Evolutionary conservation across 345 rosid genomes (phyloP), one percentile per base, ranked within the genome.

Genomic region (Pseudoturritis turrita): DNA sequence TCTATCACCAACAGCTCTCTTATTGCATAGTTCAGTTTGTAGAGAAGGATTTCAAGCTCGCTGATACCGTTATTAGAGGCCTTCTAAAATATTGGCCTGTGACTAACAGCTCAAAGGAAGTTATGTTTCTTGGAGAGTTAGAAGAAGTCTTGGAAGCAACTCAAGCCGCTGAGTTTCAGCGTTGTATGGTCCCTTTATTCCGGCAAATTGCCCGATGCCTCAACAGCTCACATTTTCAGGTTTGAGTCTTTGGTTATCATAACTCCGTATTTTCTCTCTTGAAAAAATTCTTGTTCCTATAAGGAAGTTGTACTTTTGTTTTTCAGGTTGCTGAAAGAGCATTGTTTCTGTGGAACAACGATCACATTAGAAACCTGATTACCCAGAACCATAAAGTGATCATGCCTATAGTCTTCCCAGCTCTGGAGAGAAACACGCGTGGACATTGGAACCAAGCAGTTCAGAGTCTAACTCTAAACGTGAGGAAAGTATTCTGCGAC

Each of bases 141-240:
- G 95, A 91, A 77, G 97, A 91, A 83, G 96, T 91, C 61, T 82
- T 91, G 75, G 97, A 91, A 81, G 89, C 92, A 17, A 91, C 96
- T 43, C 97, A 91, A 54, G 84, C 87, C 29, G 84, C 91, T 10
- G 97, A 91, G 73, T 91, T 91, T 69, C 95, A 91, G 41, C 91
- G 97, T 3, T 88, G 96, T 71, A 91, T 88, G 97, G 96, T 87
- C 4, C 91, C 88, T 39, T 78, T 91, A 62, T 91, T 87, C 75
- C 82, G 79, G 23, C 92, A 82, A 55, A 80, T 91, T 55, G 83
- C 82, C 39, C 85, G 89, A 54, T 91, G 96, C 83, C 81, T 91
- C 80, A 87, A 86, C 78, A 84, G 96, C 68, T 84, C 89, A 0
- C 97, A 91, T 79, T 91, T 91, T 78, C 97, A 91, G 96, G 97